Evolutionary conservation across 148 eudicot genomes (phyloP), one percentile per base, ranked within the genome.

Genomic region (Amaranthus cruentus): DNA sequence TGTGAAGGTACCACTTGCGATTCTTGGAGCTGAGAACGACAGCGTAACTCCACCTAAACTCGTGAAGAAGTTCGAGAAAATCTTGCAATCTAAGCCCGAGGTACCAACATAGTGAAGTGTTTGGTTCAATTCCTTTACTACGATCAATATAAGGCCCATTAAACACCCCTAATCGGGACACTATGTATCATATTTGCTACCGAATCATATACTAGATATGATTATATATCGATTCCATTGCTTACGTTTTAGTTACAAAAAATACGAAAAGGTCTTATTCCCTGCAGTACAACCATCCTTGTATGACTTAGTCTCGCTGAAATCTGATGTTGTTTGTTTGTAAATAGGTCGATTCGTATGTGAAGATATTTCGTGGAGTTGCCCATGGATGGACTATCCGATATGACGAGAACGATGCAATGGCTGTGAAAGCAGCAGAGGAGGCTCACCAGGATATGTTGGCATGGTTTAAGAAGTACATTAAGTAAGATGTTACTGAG

Each of bases 1-100:
- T 56, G 88, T 85, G 52, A 88, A 87, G 80, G 95, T 78, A 48
- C 92, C 95, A 11, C 75, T 84, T 68, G 78, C 91, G 63, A 58
- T 89, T 61, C 85, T 89, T 54, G 97, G 92, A 71, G 97, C 90
- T 50, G 90, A 92, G 80, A 43, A 18, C 66, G 97, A 91, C 75
- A 60, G 54, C 2, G n/a, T 49, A 57, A 82, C 90, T 72, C 97
- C 97, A 49, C 95, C 92, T 54, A 83, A 76, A 38, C 83, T 88
- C 7, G 9, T 91, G 79, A 88, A 88, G 76, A 80, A 88, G 69
- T 89, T 86, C 79, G 91, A 84, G 72, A 89, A 77, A 79, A 76
- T 75, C 51, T 82, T 92, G 67, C 66, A 85, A 21, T 79, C 83
- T n/a, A 89, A 83, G 38, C 84, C 88, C 60, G 86, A 89, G 91